phyloP scores from a whole-genome alignment of 2,329 filamentous ascomycete species.

The Xylariaceae sp. region DNA sequence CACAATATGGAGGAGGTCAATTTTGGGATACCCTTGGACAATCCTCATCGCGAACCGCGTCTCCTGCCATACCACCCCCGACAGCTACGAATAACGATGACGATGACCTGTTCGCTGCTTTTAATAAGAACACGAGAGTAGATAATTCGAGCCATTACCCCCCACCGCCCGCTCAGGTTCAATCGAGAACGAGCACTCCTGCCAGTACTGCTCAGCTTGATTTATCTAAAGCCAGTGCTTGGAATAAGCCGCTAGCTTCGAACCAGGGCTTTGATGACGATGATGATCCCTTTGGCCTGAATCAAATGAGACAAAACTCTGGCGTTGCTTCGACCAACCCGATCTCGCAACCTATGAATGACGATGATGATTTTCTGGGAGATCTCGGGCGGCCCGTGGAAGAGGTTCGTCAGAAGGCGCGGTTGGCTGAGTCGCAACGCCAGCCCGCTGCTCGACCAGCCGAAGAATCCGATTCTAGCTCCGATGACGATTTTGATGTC shows the following conservation, averaged over 20 bases:
- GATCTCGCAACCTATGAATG: conserved; percentile 30
- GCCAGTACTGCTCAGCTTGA: conserved; percentile 44
- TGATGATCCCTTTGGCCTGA: conserved; percentile 85
- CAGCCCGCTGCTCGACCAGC: conserved; percentile 57
- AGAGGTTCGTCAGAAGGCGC: conserved; percentile 51
- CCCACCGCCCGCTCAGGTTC: conserved; percentile 41
- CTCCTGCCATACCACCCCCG: conserved; percentile 36
- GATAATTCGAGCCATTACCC: conserved; percentile 64
- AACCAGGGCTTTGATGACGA: conserved; percentile 54
- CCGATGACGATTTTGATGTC: conserved; percentile 33
- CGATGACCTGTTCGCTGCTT: conserved; percentile 64
- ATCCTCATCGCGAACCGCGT: conserved; percentile 45
- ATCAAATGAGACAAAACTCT: conserved; percentile 49
- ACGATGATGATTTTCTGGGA: conserved; percentile 63
- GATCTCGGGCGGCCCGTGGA: conserved; percentile 63
- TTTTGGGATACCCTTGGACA: conserved; percentile 72
- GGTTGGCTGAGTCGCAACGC: conserved; percentile 37
- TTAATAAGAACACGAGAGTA: conserved; percentile 62
- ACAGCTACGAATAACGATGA: conserved; percentile 39
- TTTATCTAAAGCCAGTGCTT: conserved; percentile 51
- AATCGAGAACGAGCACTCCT: conserved; percentile 42
- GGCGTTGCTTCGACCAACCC: no score
- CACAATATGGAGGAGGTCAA: conserved; percentile 70
- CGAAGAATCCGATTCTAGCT: conserved; percentile 47
- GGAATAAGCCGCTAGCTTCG: conserved; percentile 38